Conservation (phyloP, 345 rosid genomes). For the Acer yangbiense region DNA sequence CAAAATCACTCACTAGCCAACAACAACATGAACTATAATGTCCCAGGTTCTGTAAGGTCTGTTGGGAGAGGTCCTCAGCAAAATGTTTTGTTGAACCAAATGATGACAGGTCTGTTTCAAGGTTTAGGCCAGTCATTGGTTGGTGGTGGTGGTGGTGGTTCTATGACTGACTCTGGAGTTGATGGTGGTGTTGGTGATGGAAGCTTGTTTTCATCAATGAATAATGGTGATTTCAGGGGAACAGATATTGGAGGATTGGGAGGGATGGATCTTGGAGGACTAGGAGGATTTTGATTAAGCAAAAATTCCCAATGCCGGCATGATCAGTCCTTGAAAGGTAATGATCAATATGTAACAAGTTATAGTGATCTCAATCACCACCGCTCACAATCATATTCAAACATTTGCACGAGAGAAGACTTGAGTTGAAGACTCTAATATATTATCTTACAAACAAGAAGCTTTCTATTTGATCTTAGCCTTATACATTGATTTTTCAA, state of each 20-base stretch:
- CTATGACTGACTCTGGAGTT: background rate
- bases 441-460: no score
- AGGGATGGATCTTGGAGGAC: background rate
- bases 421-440: no score
- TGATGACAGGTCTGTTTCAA: background rate
- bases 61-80: background rate
- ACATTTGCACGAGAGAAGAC: no score
- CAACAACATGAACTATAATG: background rate
- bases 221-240: slow-evolving; percentile 6
- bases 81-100: background rate
- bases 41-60: background rate
- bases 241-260: slow-evolving; percentile 4
- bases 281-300: background rate
- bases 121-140: background rate
- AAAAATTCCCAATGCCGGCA: background rate
- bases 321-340: no score
- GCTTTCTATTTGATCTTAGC: no score
- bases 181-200: background rate
- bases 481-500: background rate
- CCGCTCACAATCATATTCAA: no score
- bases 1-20: background rate
- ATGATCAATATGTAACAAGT: no score
- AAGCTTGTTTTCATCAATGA: background rate
- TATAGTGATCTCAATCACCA: no score
- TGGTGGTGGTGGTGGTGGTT: background rate